Percentiles rank a stretch among this genome's conserved stretches.
Conservation (phyloP, 2,329 filamentous ascomycete genomes). For the Orbilia brochopaga region DNA sequence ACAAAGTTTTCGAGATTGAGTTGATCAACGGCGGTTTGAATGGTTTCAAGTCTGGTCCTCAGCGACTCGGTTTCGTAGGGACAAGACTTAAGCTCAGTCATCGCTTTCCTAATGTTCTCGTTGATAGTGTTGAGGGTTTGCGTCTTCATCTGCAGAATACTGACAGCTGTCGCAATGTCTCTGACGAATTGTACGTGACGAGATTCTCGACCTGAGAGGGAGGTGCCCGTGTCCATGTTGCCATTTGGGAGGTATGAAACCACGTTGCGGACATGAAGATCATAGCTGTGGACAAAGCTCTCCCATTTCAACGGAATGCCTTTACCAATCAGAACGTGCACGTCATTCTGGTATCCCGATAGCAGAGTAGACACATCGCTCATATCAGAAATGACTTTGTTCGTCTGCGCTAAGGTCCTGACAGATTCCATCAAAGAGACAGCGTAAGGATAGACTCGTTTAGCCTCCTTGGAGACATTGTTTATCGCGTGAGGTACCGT, state of each 20-base stretch:
- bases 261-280: constrained; percentile 76
- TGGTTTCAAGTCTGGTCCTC: constrained; percentile 76
- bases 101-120: constrained; percentile 77
- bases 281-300: constrained; percentile 95
- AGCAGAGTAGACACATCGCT: constrained; percentile 84
- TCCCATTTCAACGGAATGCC: constrained; percentile 94
- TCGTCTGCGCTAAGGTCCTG: constrained; percentile 87
- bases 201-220: constrained; percentile 73
- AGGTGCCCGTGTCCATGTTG: constrained; percentile 63
- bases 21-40: constrained; percentile 93
- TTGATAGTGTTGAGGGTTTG: constrained; percentile 78
- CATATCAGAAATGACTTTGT: constrained; percentile 82
- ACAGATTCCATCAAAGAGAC: constrained; percentile 99
- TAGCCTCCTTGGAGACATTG: constrained; percentile 97
- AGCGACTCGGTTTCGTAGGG: constrained; percentile 82
- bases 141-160: constrained; percentile 86
- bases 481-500: constrained; percentile 92
- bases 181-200: constrained; percentile 96
- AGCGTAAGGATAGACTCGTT: constrained; percentile 95
- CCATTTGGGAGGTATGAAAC: constrained; percentile 65
- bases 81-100: constrained; percentile 83
- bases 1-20: constrained; percentile 95
- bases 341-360: constrained; percentile 89
- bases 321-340: constrained; percentile 80
- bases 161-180: constrained; percentile 86